Base-by-base conservation (phyloP, 805 yeast genomes). In the Wickerhamiella dianesei region DNA sequence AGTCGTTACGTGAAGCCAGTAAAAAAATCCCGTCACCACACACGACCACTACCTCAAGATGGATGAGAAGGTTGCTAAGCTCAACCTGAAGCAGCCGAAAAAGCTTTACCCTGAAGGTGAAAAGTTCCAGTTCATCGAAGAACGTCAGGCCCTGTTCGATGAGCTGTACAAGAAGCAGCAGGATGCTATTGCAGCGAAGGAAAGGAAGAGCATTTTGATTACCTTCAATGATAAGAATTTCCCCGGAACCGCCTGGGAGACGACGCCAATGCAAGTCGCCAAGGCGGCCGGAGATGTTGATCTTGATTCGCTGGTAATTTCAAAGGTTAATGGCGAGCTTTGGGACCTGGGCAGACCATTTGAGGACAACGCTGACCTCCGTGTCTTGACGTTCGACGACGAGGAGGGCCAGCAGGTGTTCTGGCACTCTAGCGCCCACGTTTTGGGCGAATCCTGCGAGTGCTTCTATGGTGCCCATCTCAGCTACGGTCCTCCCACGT, bases 341-440 rank as follows among this genome's bases (percentile, higher is more conserved):
- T 92, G 98, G 97, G 98, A 92, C 69, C 72, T 92, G 59, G 88
- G 81, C 54, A 82, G 98, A 69, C 96, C 96, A 21, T 71, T 92
- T 45, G 98, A 92, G 68, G 82, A 76, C 50, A 71, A 75, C 50
- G 64, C 69, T 21, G 64, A 60, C 45, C 70, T 92, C 53, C 92
- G 86, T 64, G 80, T 87, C 59, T 76, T 86, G 62, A 96, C 88
- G 63, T 92, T 92, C 59, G 94, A 86, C 37, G 73, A 85, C 51
- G 83, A 83, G n/a, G 96, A 88, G 61, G 98, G 97, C 66, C 85
- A 81, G 64, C 78, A 79, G 54, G 97, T 89, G 35, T 92, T 92
- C 70, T 92, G 98, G 98, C 98, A 92, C 66, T 92, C 98, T 2
- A 82, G 95, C 55, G 98, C 98, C 45, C 98, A 92, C 68, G 89